These are phyloP conservation scores for Ceraceosorus guamensis DNA, from an alignment of 1,284 basidiomycete genomes.

Conservation along the genomic window DNA sequence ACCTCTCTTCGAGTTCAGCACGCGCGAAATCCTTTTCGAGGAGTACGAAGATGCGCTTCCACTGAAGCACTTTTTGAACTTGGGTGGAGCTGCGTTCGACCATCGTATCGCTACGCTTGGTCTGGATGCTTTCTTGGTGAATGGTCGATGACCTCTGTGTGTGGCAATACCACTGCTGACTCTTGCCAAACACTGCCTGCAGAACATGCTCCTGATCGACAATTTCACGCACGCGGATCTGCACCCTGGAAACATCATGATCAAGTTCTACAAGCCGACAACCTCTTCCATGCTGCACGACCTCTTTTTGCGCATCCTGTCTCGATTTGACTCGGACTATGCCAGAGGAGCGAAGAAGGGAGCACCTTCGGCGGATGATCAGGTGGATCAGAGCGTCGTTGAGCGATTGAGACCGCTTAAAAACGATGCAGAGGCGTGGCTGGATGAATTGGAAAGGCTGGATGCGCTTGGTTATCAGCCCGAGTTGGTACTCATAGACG, in stretches of 20 bases:
- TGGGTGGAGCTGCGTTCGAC: slow-evolving; percentile 78
- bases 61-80: slow-evolving; percentile 75
- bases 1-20: slow-evolving; percentile 72
- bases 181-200: background rate
- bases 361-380: slow-evolving; percentile 55
- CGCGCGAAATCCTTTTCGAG: slow-evolving; percentile 75
- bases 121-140: slow-evolving; percentile 84
- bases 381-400: slow-evolving; percentile 56
- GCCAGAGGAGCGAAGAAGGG: slow-evolving; percentile 26
- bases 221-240: slow-evolving; percentile 88
- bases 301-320: slow-evolving; percentile 30
- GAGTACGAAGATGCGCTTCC: slow-evolving; percentile 90
- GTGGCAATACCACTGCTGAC: slow-evolving; percentile 12
- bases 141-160: slow-evolving; percentile 40
- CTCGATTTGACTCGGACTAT: slow-evolving; percentile 44
- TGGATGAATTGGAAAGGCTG: slow-evolving; percentile 61
- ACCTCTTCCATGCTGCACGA: slow-evolving; percentile 36
- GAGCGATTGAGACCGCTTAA: slow-evolving; percentile 59
- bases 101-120: slow-evolving; percentile 84
- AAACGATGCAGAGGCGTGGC: slow-evolving; percentile 62
- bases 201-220: slow-evolving; percentile 97
- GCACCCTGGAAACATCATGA: slow-evolving; percentile 93
- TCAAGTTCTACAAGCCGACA: slow-evolving; percentile 81
- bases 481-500: slow-evolving; percentile 92
- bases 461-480: slow-evolving; percentile 73